A percentile compares a stretch with the other conserved stretches of the same genome.
These are phyloP conservation scores for Trematosphaeria pertusa DNA, from an alignment of 2,329 filamentous ascomycete genomes.

Conservation along the genomic window DNA sequence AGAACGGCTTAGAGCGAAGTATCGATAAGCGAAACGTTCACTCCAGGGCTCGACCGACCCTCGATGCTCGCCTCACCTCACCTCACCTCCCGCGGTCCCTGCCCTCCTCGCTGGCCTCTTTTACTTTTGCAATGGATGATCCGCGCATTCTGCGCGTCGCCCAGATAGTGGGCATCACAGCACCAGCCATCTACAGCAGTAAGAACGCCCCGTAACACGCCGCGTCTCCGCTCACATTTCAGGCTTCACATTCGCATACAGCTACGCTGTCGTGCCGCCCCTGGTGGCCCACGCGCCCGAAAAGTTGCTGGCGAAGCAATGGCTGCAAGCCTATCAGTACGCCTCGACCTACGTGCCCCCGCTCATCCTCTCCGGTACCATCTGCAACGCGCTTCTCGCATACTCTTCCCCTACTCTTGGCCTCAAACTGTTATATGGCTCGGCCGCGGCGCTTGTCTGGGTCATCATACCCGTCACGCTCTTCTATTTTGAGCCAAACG, in stretches of 20 bases:
- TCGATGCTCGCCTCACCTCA: no score
- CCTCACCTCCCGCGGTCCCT: no score
- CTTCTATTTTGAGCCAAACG: slow-evolving; percentile 48
- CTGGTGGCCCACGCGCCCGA: slow-evolving; percentile 40
- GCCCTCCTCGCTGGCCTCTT: no score
- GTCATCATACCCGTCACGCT: slow-evolving; percentile 47
- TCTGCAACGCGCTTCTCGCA: slow-evolving; percentile 41
- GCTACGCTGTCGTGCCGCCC: slow-evolving; percentile 45
- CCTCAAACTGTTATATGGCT: slow-evolving; percentile 28
- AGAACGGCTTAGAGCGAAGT: no score
- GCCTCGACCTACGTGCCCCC: slow-evolving; percentile 47
- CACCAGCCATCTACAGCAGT: slow-evolving; percentile 36
- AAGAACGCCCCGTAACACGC: background rate
- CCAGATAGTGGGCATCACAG: slow-evolving; percentile 29
- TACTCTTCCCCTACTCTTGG: slow-evolving; percentile 15
- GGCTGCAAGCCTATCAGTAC: slow-evolving; percentile 49
- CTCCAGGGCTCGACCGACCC: no score
- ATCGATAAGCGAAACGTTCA: no score
- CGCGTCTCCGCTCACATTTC: slow-evolving; percentile 1
- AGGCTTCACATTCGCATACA: slow-evolving; percentile 44
- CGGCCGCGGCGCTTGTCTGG: slow-evolving; percentile 31
- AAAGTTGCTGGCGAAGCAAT: slow-evolving; percentile 48
- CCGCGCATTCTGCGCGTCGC: no score
- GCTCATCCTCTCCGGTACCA: slow-evolving; percentile 41
- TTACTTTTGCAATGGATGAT: no score